Evolutionary conservation across 208 protist genomes (phyloP).

Genomic region (Acanthamoeba culbertsoni): DNA sequence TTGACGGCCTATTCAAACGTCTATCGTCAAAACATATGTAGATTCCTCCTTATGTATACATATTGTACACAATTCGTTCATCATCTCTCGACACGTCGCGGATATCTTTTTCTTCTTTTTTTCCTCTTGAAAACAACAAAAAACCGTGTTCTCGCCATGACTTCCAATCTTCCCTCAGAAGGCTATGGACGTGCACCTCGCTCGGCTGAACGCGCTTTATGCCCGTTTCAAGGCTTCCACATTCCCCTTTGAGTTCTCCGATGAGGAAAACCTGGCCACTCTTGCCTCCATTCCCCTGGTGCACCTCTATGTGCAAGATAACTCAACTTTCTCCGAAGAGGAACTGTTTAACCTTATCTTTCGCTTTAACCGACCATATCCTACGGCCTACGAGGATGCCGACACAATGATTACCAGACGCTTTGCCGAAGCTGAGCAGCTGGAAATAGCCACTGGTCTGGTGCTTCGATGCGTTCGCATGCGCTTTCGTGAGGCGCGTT

Average conservation of each 20-base stretch:
- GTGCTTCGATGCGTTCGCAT: not conserved
- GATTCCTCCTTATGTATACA: not conserved
- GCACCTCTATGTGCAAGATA: not conserved
- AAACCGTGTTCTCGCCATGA: not conserved
- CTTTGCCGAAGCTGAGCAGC: not conserved
- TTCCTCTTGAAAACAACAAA: not conserved
- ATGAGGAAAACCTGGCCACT: conserved; percentile 21
- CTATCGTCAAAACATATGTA: not conserved
- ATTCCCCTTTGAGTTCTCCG: not conserved
- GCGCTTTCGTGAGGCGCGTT: not conserved
- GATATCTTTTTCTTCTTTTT: not conserved
- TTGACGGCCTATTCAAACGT: not conserved
- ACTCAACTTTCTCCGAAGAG: not conserved
- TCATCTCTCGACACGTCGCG: not conserved
- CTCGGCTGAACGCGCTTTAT: not conserved
- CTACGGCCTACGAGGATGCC: not conserved
- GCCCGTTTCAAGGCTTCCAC: not conserved
- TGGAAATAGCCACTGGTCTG: not conserved
- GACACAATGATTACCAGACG: not conserved
- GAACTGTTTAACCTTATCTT: conserved; percentile 47
- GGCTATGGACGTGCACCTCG: not conserved
- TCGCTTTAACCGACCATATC: not conserved
- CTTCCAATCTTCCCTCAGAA: not conserved
- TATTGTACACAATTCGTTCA: not conserved
- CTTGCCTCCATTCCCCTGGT: not conserved